phyloP scores from a whole-genome alignment of 768 basidiomycete species.

The Xanthoconium purpureum region DNA sequence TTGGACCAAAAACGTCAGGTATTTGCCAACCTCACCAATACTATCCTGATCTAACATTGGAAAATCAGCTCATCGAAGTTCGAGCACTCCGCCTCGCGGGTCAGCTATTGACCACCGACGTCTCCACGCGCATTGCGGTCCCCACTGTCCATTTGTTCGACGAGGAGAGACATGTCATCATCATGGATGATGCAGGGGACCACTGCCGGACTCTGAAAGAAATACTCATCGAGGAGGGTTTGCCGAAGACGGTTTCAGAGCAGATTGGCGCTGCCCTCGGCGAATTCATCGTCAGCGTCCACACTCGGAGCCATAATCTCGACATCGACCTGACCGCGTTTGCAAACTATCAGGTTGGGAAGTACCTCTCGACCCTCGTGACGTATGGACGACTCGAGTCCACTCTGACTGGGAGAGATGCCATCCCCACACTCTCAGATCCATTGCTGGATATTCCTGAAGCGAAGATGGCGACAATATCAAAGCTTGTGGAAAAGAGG shows the following conservation, averaged over 20 bases:
- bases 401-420: slow-evolving; percentile 34
- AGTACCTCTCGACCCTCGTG: slow-evolving; percentile 37
- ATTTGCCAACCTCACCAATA: background rate
- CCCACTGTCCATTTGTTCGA: slow-evolving; percentile 53
- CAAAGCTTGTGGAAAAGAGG: slow-evolving; percentile 31
- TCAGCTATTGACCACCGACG: slow-evolving; percentile 29
- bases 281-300: slow-evolving; percentile 51
- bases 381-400: slow-evolving; percentile 46
- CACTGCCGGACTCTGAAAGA: slow-evolving; percentile 38
- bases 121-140: slow-evolving; percentile 41
- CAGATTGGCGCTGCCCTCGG: slow-evolving; percentile 55
- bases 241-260: slow-evolving; percentile 29
- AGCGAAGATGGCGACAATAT: slow-evolving; percentile 35
- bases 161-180: slow-evolving; percentile 44
- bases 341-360: slow-evolving; percentile 39
- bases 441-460: slow-evolving; percentile 41
- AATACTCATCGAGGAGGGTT: slow-evolving; percentile 35
- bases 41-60: slow-evolving; percentile 15
- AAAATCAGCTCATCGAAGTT: slow-evolving; percentile 42
- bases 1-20: slow-evolving; percentile 56
- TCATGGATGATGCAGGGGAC: slow-evolving; percentile 62
- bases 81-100: slow-evolving; percentile 47
- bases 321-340: slow-evolving; percentile 36
- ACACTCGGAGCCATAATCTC: slow-evolving; percentile 42
- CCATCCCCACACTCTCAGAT: slow-evolving; percentile 36